Evolutionary conservation across 495 filamentous ascomycete genomes (phyloP).

Genomic region (Penicillium arizonense): DNA sequence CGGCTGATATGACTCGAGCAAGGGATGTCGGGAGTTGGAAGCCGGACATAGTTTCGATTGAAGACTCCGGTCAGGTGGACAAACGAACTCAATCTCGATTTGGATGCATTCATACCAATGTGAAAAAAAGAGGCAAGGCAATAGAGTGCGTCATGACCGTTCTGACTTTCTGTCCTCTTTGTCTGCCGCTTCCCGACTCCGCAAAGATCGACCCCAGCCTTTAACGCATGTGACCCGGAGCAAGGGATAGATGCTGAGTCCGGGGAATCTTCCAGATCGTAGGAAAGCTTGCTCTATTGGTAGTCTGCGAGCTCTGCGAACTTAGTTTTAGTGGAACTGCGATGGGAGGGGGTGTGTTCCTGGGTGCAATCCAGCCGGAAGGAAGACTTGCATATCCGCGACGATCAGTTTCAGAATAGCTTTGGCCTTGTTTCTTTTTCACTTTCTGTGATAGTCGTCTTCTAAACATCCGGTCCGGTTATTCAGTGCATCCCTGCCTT

Average conservation of each 20-base stretch:
- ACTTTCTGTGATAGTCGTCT: background rate
- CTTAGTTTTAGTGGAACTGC: conserved; percentile 11
- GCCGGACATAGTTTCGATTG: conserved; percentile 17
- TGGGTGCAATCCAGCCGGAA: conserved; percentile 19
- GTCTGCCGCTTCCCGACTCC: background rate
- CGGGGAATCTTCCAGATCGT: conserved; percentile 7
- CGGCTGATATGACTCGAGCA: conserved; percentile 13
- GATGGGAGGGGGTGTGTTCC: conserved; percentile 11
- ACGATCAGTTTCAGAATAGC: conserved; percentile 13
- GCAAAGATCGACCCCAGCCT: background rate
- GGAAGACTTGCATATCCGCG: conserved; percentile 25
- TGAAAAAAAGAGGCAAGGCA: background rate
- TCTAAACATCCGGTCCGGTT: background rate
- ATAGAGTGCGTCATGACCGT: background rate
- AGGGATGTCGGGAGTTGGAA: conserved; percentile 22
- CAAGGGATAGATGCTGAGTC: conserved; percentile 6
- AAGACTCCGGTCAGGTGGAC: conserved; percentile 16
- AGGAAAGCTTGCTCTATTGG: conserved; percentile 5
- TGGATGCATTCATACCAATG: conserved; percentile 13
- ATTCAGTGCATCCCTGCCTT: conserved; percentile 2
- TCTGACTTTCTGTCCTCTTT: background rate
- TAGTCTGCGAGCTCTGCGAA: background rate
- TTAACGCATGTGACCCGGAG: conserved; percentile 12
- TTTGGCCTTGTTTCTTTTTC: conserved; percentile 1
- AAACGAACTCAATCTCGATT: conserved; percentile 14